Base-by-base conservation (phyloP, 106 monocot species). In the Narthecium ossifragum region DNA sequence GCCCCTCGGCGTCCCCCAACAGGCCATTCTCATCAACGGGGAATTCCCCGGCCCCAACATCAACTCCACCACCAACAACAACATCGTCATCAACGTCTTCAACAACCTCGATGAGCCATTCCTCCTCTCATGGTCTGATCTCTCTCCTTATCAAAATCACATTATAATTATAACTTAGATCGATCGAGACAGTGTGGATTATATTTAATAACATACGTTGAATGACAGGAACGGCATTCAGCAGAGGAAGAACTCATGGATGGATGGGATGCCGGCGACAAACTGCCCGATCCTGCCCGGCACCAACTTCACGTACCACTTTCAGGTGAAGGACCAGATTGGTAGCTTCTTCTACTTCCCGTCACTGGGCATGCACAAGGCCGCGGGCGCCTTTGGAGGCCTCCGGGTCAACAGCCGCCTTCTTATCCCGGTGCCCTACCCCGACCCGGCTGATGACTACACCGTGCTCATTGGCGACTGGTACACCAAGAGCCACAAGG, bases 281-380 rank as follows among this genome's bases (percentile, higher is more conserved):
- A 79, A 55, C 63, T 75, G 75, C 69, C 69, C 75, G 8, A 75
- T 75, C 27, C 38, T n/a, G 3, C 68, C 69, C 7, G 75, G 75
- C 15, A 55, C 15, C 2, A 75, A 75, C 69, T 78, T 49, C 62
- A 85, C 85, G 22, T 85, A 85, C 65, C 85, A 85, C 34, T 85
- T 80, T 73, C 85, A 85, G 62, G 69, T 72, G 8, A 84, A 84
- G 69, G 84, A 84, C 43, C 84, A 84, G 65, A 84, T 84, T 38
- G 84, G 84, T 4, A 66, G 62, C 60, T 84, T 56, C 72, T 75
- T 72, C 65, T 84, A 84, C 68, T 84, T 67, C 65, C 84, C 84
- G 0, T 72, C 84, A 17, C 53, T 75, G 22, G 79, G 67, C 39
- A 63, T 79, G 79, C 84, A 84, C 23, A 71, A 69, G 71, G 75